Conservation (phyloP, 257 asterid species). For the Ocimum tenuiflorum region DNA sequence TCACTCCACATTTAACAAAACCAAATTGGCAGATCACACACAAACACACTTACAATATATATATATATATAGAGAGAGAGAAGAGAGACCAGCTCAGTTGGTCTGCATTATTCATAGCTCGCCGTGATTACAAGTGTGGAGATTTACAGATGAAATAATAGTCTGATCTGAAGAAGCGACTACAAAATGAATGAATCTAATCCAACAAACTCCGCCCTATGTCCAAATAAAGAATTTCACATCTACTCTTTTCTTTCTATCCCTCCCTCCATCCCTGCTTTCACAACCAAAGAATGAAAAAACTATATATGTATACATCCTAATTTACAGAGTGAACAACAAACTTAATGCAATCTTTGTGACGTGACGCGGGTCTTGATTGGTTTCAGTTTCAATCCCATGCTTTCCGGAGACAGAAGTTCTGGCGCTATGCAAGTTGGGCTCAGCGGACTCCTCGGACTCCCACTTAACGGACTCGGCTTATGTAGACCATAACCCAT, state of each 20-base stretch:
- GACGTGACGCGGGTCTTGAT: slow-evolving; percentile 50
- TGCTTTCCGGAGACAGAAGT: slow-evolving; percentile 82
- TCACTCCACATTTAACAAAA: too few species aligned
- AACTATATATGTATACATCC: too few species aligned
- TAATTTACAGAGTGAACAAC: slow-evolving; percentile 27
- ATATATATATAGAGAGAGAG: too few species aligned
- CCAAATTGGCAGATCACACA: too few species aligned
- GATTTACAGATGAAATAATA: slow-evolving; percentile 24
- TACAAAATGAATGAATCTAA: slow-evolving; percentile 50
- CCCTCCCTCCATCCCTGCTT: slow-evolving; percentile 23
- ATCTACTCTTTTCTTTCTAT: too few species aligned
- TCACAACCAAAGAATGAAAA: slow-evolving; percentile 19
- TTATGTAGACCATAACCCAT: slow-evolving; percentile 66
- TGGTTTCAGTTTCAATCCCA: slow-evolving; percentile 88
- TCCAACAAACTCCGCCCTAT: slow-evolving; percentile 23
- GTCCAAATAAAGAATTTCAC: slow-evolving; percentile 52
- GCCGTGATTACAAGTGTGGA: too few species aligned
- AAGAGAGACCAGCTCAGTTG: slow-evolving; percentile 6
- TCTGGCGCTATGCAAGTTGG: slow-evolving; percentile 79
- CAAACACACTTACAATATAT: too few species aligned
- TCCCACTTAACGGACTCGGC: slow-evolving; percentile 52
- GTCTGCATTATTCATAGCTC: slow-evolving; percentile 1
- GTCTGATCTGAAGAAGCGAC: slow-evolving; percentile 18
- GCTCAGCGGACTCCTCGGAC: slow-evolving; percentile 81
- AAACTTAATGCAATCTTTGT: slow-evolving; percentile 25